Conservation (phyloP, 2,329 filamentous ascomycete genomes). For the Trichothecium roseum region DNA sequence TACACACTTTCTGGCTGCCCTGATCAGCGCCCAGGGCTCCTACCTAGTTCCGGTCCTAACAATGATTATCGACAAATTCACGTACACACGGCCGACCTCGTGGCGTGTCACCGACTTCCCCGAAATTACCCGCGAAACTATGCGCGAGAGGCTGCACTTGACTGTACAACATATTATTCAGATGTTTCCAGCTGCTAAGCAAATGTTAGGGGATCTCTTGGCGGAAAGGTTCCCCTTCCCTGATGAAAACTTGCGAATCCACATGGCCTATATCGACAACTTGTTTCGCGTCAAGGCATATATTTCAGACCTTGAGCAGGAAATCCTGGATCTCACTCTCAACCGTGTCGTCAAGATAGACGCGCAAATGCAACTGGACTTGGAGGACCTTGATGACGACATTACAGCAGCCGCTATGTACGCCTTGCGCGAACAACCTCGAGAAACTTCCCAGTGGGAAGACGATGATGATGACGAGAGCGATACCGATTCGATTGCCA, state of each 20-base stretch:
- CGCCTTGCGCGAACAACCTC: conserved; percentile 24
- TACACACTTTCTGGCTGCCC: conserved; percentile 54
- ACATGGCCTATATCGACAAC: conserved; percentile 82
- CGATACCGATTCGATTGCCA: conserved; percentile 61
- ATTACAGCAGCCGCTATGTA: conserved; percentile 63
- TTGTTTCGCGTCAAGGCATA: conserved; percentile 69
- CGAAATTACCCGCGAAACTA: conserved; percentile 50
- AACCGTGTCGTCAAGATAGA: conserved; percentile 88
- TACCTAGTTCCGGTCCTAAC: conserved; percentile 66
- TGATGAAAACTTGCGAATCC: conserved; percentile 65
- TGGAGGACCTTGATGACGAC: conserved; percentile 88
- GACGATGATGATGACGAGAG: conserved; percentile 52
- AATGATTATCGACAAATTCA: conserved; percentile 74
- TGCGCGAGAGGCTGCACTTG: conserved; percentile 66
- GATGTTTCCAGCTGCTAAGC: conserved; percentile 70
- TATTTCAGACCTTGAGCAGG: conserved; percentile 64
- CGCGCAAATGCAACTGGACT: conserved; percentile 85
- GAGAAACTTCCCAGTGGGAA: conserved; percentile 24
- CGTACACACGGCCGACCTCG: conserved; percentile 34
- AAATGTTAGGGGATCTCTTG: conserved; percentile 58
- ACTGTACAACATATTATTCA: conserved; percentile 66
- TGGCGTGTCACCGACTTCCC: conserved; percentile 42
- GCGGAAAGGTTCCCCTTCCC: conserved; percentile 63
- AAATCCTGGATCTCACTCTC: conserved; percentile 74
- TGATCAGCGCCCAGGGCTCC: conserved; percentile 74